Base-by-base conservation (phyloP, 2,329 filamentous ascomycete genomes). In the Rugonectria rugulosa region DNA sequence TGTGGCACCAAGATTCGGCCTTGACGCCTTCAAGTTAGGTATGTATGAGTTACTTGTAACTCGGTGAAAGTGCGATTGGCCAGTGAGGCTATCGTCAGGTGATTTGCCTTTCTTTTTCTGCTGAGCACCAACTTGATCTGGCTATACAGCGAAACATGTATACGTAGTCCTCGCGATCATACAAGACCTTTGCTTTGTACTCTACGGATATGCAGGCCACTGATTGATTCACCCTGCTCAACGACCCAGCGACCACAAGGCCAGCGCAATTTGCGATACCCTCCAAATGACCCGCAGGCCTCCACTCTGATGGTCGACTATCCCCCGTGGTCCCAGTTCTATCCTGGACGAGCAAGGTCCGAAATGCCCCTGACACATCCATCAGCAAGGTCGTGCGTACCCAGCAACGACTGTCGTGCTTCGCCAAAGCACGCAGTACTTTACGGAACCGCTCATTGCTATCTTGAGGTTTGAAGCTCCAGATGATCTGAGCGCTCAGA, bases 191-290 rank as follows among this genome's bases (percentile, higher is more conserved):
- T n/a, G n/a, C n/a, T n/a, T n/a, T n/a, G n/a, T n/a, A n/a, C n/a
- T n/a, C n/a, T n/a, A n/a, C n/a, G n/a, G n/a, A n/a, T n/a, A n/a
- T n/a, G n/a, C n/a, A n/a, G n/a, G n/a, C n/a, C n/a, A n/a, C n/a
- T n/a, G n/a, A n/a, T n/a, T n/a, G n/a, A n/a, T n/a, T n/a, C n/a
- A n/a, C 37, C 34, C 19, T 19, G 34, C 31, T 41, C 23, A 24
- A 44, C 23, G 31, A 8, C 41, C 17, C 24, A 40, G 48, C 40
- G 31, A 53, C 48, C 48, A 48, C 49, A 48, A 20, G 37, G 51
- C 54, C 63, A 56, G 45, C 49, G 65, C 55, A 68, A 68, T 68
- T 68, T 68, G 53, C 58, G 54, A 55, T 58, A 36, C 48, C 50
- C 42, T 59, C 38, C 29, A 46, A 47, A 53, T 56, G 59, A 59